Evolutionary conservation across 768 basidiomycete species (phyloP).

Genomic region (Kwoniella botswanensis): DNA sequence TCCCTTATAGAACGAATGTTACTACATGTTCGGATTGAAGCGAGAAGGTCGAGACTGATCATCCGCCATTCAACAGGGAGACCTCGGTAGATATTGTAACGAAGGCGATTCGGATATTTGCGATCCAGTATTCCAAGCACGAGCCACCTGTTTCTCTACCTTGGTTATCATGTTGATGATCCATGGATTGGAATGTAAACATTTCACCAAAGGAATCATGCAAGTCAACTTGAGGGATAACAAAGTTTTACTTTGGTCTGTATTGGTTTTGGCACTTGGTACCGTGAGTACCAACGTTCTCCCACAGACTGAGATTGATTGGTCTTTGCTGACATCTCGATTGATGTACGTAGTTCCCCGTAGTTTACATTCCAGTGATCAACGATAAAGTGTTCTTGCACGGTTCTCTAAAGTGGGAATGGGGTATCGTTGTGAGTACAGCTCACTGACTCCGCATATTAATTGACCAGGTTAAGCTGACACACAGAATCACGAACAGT

Average conservation of each 20-base stretch:
- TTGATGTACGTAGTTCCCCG: constrained; percentile 54
- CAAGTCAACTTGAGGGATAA: constrained; percentile 57
- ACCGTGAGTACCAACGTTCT: too few relatives aligned
- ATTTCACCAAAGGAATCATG: constrained; percentile 52
- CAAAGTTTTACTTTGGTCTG: constrained; percentile 58
- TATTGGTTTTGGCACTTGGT: constrained; percentile 51
- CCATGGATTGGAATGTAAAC: constrained; percentile 58
- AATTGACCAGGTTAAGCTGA: too few relatives aligned
- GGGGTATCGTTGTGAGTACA: constrained; percentile 57
- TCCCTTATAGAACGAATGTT: too few relatives aligned
- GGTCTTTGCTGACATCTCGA: too few relatives aligned
- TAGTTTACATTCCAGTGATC: constrained; percentile 59
- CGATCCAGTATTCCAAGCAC: constrained; percentile 58
- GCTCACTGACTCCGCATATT: too few relatives aligned
- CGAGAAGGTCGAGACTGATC: too few relatives aligned
- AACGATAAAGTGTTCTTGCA: constrained; percentile 59
- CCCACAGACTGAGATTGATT: too few relatives aligned
- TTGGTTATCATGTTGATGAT: constrained; percentile 58
- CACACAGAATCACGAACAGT: too few relatives aligned
- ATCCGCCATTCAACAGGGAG: too few relatives aligned
- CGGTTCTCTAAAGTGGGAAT: constrained; percentile 57
- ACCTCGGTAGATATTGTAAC: constrained; percentile 57
- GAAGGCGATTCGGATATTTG: constrained; percentile 54
- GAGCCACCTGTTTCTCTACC: constrained; percentile 58
- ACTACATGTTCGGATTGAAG: too few relatives aligned